Evolutionary conservation across 2,329 filamentous ascomycete species (phyloP).

Genomic region (Colletotrichum neosansevieriae): DNA sequence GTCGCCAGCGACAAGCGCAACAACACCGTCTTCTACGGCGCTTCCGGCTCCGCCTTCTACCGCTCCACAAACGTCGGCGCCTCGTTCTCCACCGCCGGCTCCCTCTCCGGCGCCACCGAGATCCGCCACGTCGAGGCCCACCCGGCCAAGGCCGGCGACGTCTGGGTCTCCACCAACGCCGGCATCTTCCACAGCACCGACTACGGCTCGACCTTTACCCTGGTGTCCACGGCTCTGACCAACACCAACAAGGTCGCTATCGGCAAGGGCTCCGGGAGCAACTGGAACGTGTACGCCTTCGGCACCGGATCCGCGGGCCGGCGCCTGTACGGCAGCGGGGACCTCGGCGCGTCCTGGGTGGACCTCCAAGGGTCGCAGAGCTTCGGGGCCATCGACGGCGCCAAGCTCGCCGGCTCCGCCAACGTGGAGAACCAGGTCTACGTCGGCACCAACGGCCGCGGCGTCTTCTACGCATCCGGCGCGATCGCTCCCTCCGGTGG

Average conservation of each 20-base stretch:
- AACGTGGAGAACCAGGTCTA: conserved; percentile 61
- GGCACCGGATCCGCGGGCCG: conserved; percentile 57
- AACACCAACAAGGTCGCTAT: conserved; percentile 58
- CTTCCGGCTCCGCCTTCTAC: conserved; percentile 60
- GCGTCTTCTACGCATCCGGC: conserved; percentile 53
- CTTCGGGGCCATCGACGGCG: conserved; percentile 58
- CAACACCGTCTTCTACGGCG: conserved; percentile 66
- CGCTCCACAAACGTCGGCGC: conserved; percentile 61
- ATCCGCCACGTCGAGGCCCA: conserved; percentile 69
- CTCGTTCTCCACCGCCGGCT: conserved; percentile 56
- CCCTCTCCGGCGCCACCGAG: conserved; percentile 53
- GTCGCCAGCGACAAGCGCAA: conserved; percentile 68
- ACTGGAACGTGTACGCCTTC: conserved; percentile 63
- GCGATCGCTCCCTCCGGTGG: conserved; percentile 30
- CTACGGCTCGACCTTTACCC: conserved; percentile 61
- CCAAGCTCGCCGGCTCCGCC: conserved; percentile 57
- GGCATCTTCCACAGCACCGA: conserved; percentile 68
- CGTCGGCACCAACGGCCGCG: conserved; percentile 63
- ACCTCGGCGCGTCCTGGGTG: conserved; percentile 58
- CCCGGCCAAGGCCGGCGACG: conserved; percentile 69
- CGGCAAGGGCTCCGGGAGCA: conserved; percentile 53
- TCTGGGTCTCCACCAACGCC: conserved; percentile 67
- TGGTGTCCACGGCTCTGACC: conserved; percentile 51
- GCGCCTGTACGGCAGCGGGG: conserved; percentile 59
- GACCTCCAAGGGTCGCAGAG: conserved; percentile 62